A percentile compares a stretch with the other conserved stretches of the same genome.
Evolutionary conservation across 768 basidiomycete species (phyloP).

Genomic region (Phaffia tasmanica): DNA sequence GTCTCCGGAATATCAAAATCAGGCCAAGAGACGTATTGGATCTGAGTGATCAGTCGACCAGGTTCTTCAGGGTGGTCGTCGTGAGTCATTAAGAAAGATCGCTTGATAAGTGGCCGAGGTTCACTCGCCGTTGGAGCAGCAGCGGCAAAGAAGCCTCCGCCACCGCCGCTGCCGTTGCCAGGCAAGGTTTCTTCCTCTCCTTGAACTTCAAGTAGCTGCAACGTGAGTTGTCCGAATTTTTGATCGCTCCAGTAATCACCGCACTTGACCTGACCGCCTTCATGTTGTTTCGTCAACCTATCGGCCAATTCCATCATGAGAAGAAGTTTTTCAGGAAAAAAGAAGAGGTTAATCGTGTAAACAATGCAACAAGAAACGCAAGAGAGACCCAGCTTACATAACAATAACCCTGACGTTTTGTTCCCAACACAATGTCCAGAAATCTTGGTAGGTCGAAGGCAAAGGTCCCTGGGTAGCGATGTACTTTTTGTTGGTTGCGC

Average conservation of each 20-base stretch:
- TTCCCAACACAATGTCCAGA: constrained; percentile 94
- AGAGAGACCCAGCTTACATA: constrained; percentile 45
- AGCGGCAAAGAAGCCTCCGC: constrained; percentile 44
- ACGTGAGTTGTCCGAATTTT: constrained; percentile 57
- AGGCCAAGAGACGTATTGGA: constrained; percentile 92
- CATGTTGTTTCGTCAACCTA: constrained; percentile 71
- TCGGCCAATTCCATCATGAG: neutral
- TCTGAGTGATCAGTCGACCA: constrained; percentile 62
- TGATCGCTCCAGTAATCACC: constrained; percentile 67
- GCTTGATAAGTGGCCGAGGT: constrained; percentile 36
- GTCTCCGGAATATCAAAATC: constrained; percentile 91
- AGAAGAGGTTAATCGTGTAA: neutral
- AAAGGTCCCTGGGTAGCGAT: constrained; percentile 95
- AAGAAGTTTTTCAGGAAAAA: neutral
- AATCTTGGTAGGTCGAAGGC: constrained; percentile 76
- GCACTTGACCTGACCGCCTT: constrained; percentile 80
- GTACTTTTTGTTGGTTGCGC: constrained; percentile 68
- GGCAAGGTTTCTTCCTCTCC: constrained; percentile 42
- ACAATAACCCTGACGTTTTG: constrained; percentile 90
- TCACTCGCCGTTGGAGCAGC: constrained; percentile 26
- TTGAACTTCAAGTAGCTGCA: constrained; percentile 47
- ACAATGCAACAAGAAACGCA: neutral
- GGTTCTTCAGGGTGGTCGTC: constrained; percentile 49
- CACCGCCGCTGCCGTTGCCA: constrained; percentile 21
- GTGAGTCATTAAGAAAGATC: constrained; percentile 56